Base-by-base conservation (phyloP, 345 rosid species). In the Rubroshorea leprosula region DNA sequence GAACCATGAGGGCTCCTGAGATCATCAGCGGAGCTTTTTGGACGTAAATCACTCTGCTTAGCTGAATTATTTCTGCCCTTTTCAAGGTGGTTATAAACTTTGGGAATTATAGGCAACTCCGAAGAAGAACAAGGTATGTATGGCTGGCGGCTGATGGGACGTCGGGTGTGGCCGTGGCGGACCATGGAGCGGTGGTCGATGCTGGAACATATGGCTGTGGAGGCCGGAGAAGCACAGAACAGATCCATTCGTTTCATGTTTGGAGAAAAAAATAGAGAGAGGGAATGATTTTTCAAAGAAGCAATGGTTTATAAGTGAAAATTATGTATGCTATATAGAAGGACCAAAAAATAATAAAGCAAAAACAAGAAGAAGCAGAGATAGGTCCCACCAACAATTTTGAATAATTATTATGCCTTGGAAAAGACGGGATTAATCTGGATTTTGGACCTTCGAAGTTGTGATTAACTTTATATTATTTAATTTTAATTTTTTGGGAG, bases 141-240 rank as follows among this genome's bases (percentile, higher is more conserved):
- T 16, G 23, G 46, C 23, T 14, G 68, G 63, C 73, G 74, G 25
- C 55, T 57, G 23, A 67, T 14, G 8, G 76, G 77, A 8, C 41
- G 41, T 10, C 41, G 41, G 5, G 70, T 74, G 5, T 68, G 67
- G 25, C 72, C 75, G 23, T 25, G 81, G 53, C 80, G 83, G 43
- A 74, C 76, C 57, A 73, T 54, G 58, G 92, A 75, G 10, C 71
- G 74, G 26, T 54, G 80, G 56, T 80, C 78, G 17, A 73, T 55
- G 66, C 74, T 73, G 3, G 84, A 44, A 63, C 92, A 75, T 57
- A 89, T 73, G 57, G 95, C 95, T 8, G 96, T 89, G 57, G 98
- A 86, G 25, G 93, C 77, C 17, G 90, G 89, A 58, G 95, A 86
- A 50, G 89, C 70, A 66, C 96, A 85, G 75, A 92, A 78, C 46